Evolutionary conservation across 2,329 filamentous ascomycete genomes (phyloP).

Genomic region (Stagonosporopsis rhizophila): DNA sequence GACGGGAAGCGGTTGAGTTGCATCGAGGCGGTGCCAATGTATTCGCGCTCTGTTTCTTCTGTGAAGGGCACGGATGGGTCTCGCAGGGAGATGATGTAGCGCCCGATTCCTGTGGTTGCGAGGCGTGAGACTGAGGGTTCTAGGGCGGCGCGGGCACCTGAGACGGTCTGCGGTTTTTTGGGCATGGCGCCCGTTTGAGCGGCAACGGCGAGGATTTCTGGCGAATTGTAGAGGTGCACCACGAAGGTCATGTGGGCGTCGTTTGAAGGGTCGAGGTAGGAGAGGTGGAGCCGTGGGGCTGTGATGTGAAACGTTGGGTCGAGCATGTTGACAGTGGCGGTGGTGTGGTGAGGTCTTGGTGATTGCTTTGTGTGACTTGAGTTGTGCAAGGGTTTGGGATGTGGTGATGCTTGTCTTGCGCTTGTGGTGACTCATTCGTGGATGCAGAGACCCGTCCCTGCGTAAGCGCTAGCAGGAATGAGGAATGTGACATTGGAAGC

Average conservation of each 20-base stretch:
- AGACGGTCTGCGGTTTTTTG: not conserved
- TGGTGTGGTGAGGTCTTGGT: not conserved
- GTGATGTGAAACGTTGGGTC: conserved; percentile 72
- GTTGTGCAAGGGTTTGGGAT: not conserved
- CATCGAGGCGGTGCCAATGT: conserved; percentile 33
- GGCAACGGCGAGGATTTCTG: conserved; percentile 4
- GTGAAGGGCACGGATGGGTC: not conserved
- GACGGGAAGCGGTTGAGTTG: conserved; percentile 30
- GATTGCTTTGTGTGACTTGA: not conserved
- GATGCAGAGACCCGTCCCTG: not conserved
- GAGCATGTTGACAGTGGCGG: conserved; percentile 44
- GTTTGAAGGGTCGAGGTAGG: conserved; percentile 24
- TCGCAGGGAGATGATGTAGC: conserved; percentile 35
- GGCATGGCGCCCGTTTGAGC: not conserved
- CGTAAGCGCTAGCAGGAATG: conserved; percentile 11
- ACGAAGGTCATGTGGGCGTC: conserved; percentile 26
- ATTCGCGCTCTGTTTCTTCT: not conserved
- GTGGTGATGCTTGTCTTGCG: not conserved
- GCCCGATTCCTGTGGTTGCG: conserved; percentile 38
- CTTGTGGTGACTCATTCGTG: conserved; percentile 8
- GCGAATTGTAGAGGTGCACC: conserved; percentile 15
- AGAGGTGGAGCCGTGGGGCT: conserved; percentile 52
- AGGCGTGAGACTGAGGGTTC: conserved; percentile 15
- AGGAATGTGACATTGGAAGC: conserved; percentile 6
- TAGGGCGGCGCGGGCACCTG: conserved; percentile 24